Evolutionary conservation across 495 filamentous ascomycete species (phyloP), one percentile per base, ranked within the genome.

Genomic region (Antarctomyces pellizariae): DNA sequence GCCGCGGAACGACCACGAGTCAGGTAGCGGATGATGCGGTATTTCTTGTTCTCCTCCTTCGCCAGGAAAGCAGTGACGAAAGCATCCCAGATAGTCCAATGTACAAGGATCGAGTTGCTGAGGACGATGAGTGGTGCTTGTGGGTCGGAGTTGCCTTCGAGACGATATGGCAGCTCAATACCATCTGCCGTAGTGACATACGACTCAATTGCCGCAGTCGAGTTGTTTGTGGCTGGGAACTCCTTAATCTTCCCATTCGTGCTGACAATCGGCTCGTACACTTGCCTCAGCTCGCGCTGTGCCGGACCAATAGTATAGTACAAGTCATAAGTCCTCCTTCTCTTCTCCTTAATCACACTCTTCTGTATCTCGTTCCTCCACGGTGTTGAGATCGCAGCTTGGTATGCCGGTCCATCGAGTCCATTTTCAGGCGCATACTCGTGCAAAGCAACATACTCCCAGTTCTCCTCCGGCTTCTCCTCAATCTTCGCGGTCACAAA

Each of bases 261-360:
- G 18, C 66, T 71, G 3, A 52, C 47, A 42, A 54, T 56, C n/a
- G n/a, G n/a, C n/a, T n/a, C n/a, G n/a, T n/a, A n/a, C n/a, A n/a
- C n/a, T n/a, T n/a, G 55, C 3, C 52, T 33, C 11, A 82, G 50
- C 28, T 79, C 67, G n/a, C 74, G 54, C 5, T 73, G 67, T 0
- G 62, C 72, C 0, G 72, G 62, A 0, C 72, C 73, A 37, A 86
- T 82, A 20, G 71, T 71, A 48, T 79, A 80, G 39, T 75, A 71
- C 38, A 78, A 65, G 25, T 65, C 50, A 47, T 75, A 83, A 1
- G 53, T 47, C 7, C 74, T 50, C 22, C 64, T 54, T 9, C 44
- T 53, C 35, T 58, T 66, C 19, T 48, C 40, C n/a, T 54, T 49
- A 14, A 74, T 62, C 14, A 59, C 53, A n/a, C 66, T 57, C 14